These are phyloP conservation scores for Cutaneotrichosporon cyanovorans DNA, from an alignment of 1,284 basidiomycete genomes.

Conservation along the genomic window DNA sequence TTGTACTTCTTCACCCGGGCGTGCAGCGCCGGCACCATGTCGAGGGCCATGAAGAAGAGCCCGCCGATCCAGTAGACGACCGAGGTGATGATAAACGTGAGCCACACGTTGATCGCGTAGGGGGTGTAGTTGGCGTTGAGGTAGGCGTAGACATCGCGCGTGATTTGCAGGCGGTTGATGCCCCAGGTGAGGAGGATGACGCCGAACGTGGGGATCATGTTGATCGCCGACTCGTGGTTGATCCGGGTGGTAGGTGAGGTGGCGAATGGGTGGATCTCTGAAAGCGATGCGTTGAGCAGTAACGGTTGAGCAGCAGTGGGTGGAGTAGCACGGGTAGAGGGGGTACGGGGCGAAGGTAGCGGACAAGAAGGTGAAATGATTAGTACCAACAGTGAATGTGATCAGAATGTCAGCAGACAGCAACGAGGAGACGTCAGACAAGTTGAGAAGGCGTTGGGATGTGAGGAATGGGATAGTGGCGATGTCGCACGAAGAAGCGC, in stretches of 20 bases:
- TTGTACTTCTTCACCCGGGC: conserved; percentile 7
- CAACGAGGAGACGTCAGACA: too few relatives aligned
- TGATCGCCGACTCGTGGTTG: conserved; percentile 7
- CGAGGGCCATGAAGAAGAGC: conserved; percentile 11
- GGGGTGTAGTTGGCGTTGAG: conserved; percentile 13
- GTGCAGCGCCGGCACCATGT: conserved; percentile 15
- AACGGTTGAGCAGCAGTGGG: background rate
- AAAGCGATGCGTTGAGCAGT: background rate
- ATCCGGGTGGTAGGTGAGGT: conserved; percentile 4
- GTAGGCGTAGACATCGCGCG: conserved; percentile 3
- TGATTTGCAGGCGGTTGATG: conserved; percentile 1
- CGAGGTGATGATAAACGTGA: conserved; percentile 7
- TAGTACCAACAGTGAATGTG: too few relatives aligned
- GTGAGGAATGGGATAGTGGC: too few relatives aligned
- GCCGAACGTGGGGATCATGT: conserved; percentile 5
- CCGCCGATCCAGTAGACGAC: conserved; percentile 11
- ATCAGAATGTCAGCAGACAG: background rate
- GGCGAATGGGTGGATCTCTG: conserved; percentile 17
- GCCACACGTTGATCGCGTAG: conserved; percentile 12
- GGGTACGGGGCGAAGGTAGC: background rate
- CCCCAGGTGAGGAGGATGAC: conserved; percentile 7
- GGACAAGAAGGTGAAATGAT: background rate
- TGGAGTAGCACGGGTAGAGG: background rate
- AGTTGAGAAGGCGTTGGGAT: too few relatives aligned
- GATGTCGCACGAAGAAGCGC: too few relatives aligned